Conservation (phyloP, 306 rosid genomes). For the Cajanus cajan region DNA sequence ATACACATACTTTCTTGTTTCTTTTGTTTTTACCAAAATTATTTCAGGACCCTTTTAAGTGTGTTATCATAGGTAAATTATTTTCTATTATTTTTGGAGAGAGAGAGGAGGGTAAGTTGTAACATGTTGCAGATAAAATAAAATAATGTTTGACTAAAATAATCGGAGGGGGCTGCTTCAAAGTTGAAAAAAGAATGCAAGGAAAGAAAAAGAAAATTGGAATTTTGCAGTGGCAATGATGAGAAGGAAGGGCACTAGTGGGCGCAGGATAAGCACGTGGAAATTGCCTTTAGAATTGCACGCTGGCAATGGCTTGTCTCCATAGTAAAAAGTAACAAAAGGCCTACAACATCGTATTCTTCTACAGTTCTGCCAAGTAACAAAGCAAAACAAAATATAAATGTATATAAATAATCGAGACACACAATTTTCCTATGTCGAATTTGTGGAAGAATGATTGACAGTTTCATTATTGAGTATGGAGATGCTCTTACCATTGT, state of each 20-base stretch:
- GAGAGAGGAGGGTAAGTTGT: not conserved
- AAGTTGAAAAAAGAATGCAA: conserved; percentile 1
- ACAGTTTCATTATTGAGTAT: conserved; percentile 29
- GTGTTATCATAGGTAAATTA: not conserved
- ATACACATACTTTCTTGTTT: conserved; percentile 7
- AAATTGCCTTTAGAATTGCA: conserved; percentile 60
- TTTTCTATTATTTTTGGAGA: not conserved
- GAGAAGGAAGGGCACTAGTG: conserved; percentile 54
- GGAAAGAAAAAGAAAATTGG: not conserved
- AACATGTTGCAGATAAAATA: not conserved
- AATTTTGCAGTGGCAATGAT: conserved; percentile 58
- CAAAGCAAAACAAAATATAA: not conserved
- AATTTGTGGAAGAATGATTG: conserved; percentile 41
- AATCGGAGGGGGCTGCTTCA: conserved; percentile 19
- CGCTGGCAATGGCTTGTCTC: conserved; percentile 54
- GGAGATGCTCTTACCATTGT: conserved; percentile 23
- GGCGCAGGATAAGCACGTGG: conserved; percentile 88
- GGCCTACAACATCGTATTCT: conserved; percentile 11
- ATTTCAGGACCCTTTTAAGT: not conserved
- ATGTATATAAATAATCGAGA: not conserved
- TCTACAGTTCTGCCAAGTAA: not conserved
- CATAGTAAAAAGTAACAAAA: not conserved
- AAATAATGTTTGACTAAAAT: conserved; percentile 59
- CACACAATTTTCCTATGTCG: conserved; percentile 20
- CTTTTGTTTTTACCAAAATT: not conserved